Conservation (phyloP, 2,329 filamentous ascomycete genomes). For the Plectosphaerella sp. region DNA sequence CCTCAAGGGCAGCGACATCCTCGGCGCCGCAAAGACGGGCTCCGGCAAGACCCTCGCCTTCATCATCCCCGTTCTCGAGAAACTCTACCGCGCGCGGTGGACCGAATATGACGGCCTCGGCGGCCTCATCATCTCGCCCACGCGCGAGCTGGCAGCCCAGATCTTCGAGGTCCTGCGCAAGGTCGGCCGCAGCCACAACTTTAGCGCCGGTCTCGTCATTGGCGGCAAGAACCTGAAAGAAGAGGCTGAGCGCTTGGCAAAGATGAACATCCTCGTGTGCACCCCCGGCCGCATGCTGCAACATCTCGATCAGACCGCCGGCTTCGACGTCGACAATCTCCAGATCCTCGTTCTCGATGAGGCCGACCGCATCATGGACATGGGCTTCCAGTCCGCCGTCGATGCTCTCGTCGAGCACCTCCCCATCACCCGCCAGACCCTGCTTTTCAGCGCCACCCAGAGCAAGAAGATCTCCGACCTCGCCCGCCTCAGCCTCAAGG, state of each 20-base stretch:
- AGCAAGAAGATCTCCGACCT: slow-evolving; percentile 92
- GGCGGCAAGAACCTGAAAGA: slow-evolving; percentile 89
- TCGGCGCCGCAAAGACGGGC: slow-evolving; percentile 92
- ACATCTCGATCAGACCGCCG: slow-evolving; percentile 89
- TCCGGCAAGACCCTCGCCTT: slow-evolving; percentile 96
- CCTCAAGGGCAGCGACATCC: slow-evolving; percentile 79
- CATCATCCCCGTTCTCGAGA: slow-evolving; percentile 85
- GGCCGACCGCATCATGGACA: slow-evolving; percentile 93
- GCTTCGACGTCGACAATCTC: slow-evolving; percentile 83
- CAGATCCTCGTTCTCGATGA: slow-evolving; percentile 94
- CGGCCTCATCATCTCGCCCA: slow-evolving; percentile 89
- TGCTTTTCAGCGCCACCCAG: slow-evolving; percentile 95
- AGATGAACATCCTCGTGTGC: slow-evolving; percentile 97
- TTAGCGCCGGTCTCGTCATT: slow-evolving; percentile 90
- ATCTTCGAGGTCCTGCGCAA: slow-evolving; percentile 94
- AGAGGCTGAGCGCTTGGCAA: slow-evolving; percentile 74
- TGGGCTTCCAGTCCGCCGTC: slow-evolving; percentile 88
- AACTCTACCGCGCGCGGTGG: slow-evolving; percentile 84
- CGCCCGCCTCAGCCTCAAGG: slow-evolving; percentile 78
- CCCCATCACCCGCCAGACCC: slow-evolving; percentile 78
- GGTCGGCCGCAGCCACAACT: slow-evolving; percentile 81
- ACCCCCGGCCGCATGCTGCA: slow-evolving; percentile 94
- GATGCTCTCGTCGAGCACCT: slow-evolving; percentile 93
- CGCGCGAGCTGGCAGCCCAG: slow-evolving; percentile 90
- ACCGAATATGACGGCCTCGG: slow-evolving; percentile 87